Evolutionary conservation across 2,329 filamentous ascomycete species (phyloP), one percentile per base, ranked within the genome.

Genomic region (Setomelanomma holmii): DNA sequence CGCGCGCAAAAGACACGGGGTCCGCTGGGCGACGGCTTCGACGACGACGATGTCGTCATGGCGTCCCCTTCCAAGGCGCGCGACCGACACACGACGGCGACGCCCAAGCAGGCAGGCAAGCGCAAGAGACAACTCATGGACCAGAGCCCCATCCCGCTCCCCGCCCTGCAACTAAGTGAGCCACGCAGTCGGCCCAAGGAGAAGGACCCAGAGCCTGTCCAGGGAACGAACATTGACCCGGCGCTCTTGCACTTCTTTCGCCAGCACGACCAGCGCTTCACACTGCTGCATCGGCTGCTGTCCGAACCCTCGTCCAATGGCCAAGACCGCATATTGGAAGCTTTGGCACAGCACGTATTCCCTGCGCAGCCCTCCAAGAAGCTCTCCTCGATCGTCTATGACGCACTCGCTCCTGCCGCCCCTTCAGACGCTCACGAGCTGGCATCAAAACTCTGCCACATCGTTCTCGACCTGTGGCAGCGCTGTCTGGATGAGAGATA

Each of bases 21-120:
- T 74, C 79, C 82, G 1, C 77, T 89, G 43, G 83, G 88, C 1
- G 90, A 95, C 73, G 90, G 90, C 0, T 95, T 95, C 63, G 89
- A 93, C 53, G 86, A 90, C 53, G 80, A 82, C 49, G 84, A 88
- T 63, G 79, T 87, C 7, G 71, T 81, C 49, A 76, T 81, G 55
- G 68, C 79, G 1, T 86, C 84, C 2, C 84, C 84, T 4, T 84
- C 79, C 45, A 85, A 81, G 59, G 59, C 68, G 4, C 74, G 71
- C 41, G 73, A 75, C 7, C 78, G 76, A 57, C 75, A 77, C 5
- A 84, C 82, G 65, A 76, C 80, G 38, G 71, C 72, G 10, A 87
- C 84, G 1, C 90, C 90, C 0, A 88, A 87, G 42, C 79, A 78
- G 53, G 78, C 79, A 49, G 80, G 79, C 5, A 93, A 93, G 76